phyloP scores from a whole-genome alignment of 495 filamentous ascomycete species.

The Aspergillus nidulans region DNA sequence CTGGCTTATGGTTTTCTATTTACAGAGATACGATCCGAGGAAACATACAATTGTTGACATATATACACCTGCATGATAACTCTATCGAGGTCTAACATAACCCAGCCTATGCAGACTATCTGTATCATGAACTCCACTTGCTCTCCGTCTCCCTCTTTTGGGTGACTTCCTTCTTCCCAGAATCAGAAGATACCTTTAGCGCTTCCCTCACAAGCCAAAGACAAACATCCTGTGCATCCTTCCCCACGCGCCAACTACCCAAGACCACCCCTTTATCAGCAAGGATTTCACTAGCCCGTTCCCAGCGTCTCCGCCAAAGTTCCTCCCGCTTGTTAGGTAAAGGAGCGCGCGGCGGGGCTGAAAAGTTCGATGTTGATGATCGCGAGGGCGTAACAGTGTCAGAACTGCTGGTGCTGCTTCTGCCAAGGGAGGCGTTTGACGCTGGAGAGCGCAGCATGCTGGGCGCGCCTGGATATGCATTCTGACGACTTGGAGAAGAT shows the following conservation, averaged over 20 bases:
- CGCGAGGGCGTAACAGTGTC: constrained; percentile 17
- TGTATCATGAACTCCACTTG: not conserved
- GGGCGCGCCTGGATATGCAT: constrained; percentile 18
- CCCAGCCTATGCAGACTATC: not conserved
- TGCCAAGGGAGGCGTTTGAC: constrained; percentile 25
- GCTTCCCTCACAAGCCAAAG: constrained; percentile 48
- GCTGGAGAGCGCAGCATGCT: constrained; percentile 20
- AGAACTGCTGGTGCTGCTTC: constrained; percentile 15
- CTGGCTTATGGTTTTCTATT: too few relatives aligned
- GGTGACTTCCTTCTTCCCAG: not conserved
- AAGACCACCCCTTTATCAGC: constrained; percentile 65
- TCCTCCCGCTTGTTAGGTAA: constrained; percentile 71
- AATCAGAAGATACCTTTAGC: constrained; percentile 15
- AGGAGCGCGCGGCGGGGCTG: constrained; percentile 19
- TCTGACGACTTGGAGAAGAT: constrained; percentile 31
- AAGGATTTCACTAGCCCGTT: constrained; percentile 66
- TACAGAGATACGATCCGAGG: too few relatives aligned
- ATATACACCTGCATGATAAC: not conserved
- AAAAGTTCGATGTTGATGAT: not conserved
- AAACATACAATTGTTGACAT: too few relatives aligned
- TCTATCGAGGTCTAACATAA: not conserved
- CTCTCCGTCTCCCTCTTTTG: not conserved
- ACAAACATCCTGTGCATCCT: constrained; percentile 64
- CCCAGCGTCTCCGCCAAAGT: constrained; percentile 77
- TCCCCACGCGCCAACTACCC: constrained; percentile 78